phyloP scores from a whole-genome alignment of 2,329 filamentous ascomycete genomes.

The Aotearoamyces nothofagi region DNA sequence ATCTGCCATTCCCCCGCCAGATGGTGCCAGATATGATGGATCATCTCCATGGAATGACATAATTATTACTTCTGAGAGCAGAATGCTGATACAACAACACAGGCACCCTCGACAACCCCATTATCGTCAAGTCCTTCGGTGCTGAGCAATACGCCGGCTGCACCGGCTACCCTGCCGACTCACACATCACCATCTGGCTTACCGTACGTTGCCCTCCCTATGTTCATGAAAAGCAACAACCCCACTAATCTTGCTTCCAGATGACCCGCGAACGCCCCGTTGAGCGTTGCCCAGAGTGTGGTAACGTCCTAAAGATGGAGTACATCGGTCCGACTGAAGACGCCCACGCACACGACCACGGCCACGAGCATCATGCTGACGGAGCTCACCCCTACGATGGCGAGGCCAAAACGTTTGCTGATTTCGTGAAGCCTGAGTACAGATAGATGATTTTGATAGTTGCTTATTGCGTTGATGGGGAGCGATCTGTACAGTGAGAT shows the following conservation, averaged over 20 bases:
- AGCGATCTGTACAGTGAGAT: no score
- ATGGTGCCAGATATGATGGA: background rate
- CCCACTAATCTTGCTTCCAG: constrained; percentile 26
- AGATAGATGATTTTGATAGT: constrained; percentile 43
- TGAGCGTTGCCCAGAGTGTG: constrained; percentile 94
- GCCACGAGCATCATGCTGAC: constrained; percentile 34
- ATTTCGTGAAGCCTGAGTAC: constrained; percentile 93
- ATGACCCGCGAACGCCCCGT: constrained; percentile 79
- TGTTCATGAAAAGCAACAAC: background rate
- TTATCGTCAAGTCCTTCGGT: constrained; percentile 78
- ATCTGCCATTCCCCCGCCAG: background rate
- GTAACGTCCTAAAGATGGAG: constrained; percentile 94
- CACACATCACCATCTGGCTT: constrained; percentile 82
- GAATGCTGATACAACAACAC: no score
- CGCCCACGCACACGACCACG: constrained; percentile 44
- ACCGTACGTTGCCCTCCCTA: constrained; percentile 40
- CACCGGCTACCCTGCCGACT: constrained; percentile 87
- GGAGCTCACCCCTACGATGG: constrained; percentile 45
- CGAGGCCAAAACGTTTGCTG: constrained; percentile 92
- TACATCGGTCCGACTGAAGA: constrained; percentile 78
- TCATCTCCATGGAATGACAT: no score
- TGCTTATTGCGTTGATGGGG: no score
- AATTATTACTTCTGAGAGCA: no score
- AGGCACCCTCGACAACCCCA: constrained; percentile 84
- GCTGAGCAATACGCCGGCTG: constrained; percentile 95